Percentiles rank a stretch among this genome's conserved stretches.
Conservation (phyloP, 805 yeast genomes). For the Cyberlindnera meyerae region DNA sequence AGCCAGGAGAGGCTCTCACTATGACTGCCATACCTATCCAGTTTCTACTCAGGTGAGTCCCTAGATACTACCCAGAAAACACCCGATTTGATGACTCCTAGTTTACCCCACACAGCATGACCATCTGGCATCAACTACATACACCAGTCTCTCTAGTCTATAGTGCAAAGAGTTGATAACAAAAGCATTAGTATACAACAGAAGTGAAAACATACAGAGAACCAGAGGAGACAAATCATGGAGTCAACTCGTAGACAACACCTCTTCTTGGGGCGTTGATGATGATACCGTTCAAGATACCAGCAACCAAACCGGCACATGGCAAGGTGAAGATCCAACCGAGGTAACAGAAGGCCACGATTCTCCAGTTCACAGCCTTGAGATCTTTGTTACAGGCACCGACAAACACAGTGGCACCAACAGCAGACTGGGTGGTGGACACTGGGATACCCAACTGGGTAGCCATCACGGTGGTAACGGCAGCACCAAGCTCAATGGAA, state of each 20-base stretch:
- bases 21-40: too few relatives aligned
- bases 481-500: constrained; percentile 73
- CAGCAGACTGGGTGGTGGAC: constrained; percentile 75
- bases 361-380: constrained; percentile 69
- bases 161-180: too few relatives aligned
- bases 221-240: too few relatives aligned
- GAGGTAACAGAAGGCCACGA: constrained; percentile 63
- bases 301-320: constrained; percentile 67
- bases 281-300: constrained; percentile 57
- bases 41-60: too few relatives aligned
- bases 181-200: neutral
- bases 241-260: constrained; percentile 23
- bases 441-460: constrained; percentile 68
- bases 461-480: constrained; percentile 70
- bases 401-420: constrained; percentile 72
- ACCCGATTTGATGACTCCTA: too few relatives aligned
- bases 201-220: too few relatives aligned
- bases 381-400: constrained; percentile 66
- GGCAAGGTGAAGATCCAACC: constrained; percentile 77
- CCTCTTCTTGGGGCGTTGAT: constrained; percentile 56
- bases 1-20: too few relatives aligned
- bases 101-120: too few relatives aligned
- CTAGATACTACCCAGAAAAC: too few relatives aligned
- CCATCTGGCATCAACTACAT: too few relatives aligned
- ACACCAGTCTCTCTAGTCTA: neutral